Conservation (phyloP, 2,329 filamentous ascomycete genomes). For the Fusarium miscanthi region DNA sequence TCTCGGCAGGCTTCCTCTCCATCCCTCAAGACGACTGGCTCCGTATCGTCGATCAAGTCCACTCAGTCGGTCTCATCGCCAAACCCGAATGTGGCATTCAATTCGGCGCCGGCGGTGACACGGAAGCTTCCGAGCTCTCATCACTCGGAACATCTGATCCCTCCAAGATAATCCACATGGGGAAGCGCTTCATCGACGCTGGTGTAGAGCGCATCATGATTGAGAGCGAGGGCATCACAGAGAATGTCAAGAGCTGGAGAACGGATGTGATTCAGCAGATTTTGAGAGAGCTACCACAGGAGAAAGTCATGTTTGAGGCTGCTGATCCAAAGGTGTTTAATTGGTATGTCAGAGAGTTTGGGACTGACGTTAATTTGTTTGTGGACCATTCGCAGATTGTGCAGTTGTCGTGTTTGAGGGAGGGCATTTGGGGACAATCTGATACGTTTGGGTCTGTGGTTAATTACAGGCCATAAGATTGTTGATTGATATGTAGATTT, state of each 20-base stretch:
- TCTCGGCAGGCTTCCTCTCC: slow-evolving; percentile 65
- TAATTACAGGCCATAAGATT: not conserved
- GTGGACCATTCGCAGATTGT: slow-evolving; percentile 69
- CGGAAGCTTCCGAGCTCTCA: slow-evolving; percentile 56
- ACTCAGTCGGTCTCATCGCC: slow-evolving; percentile 59
- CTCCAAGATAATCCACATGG: slow-evolving; percentile 53
- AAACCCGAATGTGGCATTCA: slow-evolving; percentile 68
- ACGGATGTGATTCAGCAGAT: slow-evolving; percentile 66
- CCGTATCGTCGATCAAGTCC: slow-evolving; percentile 59
- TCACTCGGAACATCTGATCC: not conserved
- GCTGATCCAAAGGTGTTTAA: slow-evolving; percentile 66
- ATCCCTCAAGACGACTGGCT: slow-evolving; percentile 65
- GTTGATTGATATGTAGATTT: not conserved
- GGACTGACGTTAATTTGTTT: slow-evolving; percentile 66
- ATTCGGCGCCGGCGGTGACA: slow-evolving; percentile 67
- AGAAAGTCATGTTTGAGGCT: slow-evolving; percentile 69
- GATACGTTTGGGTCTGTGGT: slow-evolving; percentile 60
- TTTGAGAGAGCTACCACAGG: slow-evolving; percentile 60
- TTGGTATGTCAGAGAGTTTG: slow-evolving; percentile 67
- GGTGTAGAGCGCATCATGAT: slow-evolving; percentile 68
- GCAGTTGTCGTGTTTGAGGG: slow-evolving; percentile 62
- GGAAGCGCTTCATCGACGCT: slow-evolving; percentile 60
- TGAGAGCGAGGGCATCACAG: slow-evolving; percentile 69
- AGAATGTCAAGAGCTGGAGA: slow-evolving; percentile 65
- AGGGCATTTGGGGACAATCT: slow-evolving; percentile 66